Evolutionary conservation across 192 early-diverging fungal species (phyloP).

Genomic region (Glomus cerebriforme): DNA sequence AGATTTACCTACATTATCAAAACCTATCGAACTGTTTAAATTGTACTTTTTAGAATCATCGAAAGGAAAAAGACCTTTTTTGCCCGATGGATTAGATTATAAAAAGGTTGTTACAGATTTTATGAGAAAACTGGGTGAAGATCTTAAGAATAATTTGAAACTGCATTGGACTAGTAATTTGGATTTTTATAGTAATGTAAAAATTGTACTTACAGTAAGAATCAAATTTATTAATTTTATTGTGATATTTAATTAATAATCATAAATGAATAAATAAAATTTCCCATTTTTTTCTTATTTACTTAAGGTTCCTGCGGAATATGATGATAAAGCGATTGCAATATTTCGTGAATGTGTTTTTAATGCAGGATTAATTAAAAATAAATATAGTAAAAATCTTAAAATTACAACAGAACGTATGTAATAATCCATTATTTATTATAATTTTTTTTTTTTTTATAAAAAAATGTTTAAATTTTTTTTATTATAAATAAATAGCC

Average conservation of each 20-base stretch:
- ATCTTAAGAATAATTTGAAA: background rate
- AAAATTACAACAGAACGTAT: slow-evolving; percentile 4
- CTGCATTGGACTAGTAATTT: background rate
- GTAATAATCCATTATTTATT: background rate
- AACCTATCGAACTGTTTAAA: slow-evolving; percentile 16
- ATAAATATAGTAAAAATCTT: background rate
- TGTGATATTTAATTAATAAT: too few species aligned
- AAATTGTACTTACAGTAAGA: background rate
- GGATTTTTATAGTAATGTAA: background rate
- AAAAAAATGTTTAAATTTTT: too few species aligned
- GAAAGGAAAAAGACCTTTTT: background rate
- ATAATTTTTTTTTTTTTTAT: too few species aligned
- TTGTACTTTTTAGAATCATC: background rate
- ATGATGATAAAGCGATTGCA: background rate
- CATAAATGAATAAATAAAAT: background rate
- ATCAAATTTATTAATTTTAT: too few species aligned
- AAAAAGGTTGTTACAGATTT: slow-evolving; percentile 11
- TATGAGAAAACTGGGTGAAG: background rate
- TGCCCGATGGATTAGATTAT: background rate
- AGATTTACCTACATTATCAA: background rate
- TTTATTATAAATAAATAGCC: slow-evolving; percentile 3
- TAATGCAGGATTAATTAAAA: background rate
- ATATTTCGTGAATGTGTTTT: slow-evolving; percentile 14
- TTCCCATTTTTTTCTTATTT: too few species aligned
- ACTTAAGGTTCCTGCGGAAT: background rate